Conservation (phyloP, 1,284 basidiomycete genomes). For the Pseudozyma tsukubaensis region DNA sequence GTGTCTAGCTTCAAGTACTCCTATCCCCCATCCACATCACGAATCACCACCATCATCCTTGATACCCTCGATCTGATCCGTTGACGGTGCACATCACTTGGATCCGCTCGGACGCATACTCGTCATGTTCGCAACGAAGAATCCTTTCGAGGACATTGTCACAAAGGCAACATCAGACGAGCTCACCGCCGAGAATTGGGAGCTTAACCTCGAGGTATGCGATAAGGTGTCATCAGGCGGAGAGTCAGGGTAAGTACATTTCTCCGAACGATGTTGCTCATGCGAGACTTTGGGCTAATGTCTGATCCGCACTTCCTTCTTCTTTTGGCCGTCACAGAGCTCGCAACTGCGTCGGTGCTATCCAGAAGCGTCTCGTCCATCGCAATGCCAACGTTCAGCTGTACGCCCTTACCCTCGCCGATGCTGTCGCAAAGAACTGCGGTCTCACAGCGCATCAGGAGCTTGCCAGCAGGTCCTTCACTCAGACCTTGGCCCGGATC, state of each 20-base stretch:
- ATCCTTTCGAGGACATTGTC: constrained; percentile 93
- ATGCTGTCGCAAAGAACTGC: constrained; percentile 82
- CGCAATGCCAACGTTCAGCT: constrained; percentile 96
- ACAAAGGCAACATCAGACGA: constrained; percentile 95
- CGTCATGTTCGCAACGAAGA: constrained; percentile 71
- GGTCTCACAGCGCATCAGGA: constrained; percentile 84
- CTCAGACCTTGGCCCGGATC: constrained; percentile 84
- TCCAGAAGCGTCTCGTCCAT: constrained; percentile 91
- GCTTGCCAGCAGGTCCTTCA: constrained; percentile 89
- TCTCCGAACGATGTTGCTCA: too few species aligned
- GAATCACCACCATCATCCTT: background rate
- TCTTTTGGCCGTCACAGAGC: constrained; percentile 74
- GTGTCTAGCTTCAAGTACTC: background rate
- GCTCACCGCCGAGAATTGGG: constrained; percentile 94
- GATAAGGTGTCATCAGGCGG: constrained; percentile 94
- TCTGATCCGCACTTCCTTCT: constrained; percentile 5
- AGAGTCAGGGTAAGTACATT: constrained; percentile 43
- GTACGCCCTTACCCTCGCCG: constrained; percentile 77
- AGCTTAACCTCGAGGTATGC: constrained; percentile 91
- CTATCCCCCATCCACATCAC: background rate
- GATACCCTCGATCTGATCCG: background rate
- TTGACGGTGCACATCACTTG: too few species aligned
- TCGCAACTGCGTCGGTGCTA: constrained; percentile 82
- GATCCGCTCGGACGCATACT: background rate
- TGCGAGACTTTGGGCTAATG: background rate